These are phyloP conservation scores for Platismatia glauca DNA, from an alignment of 495 filamentous ascomycete species.

Conservation along the genomic window DNA sequence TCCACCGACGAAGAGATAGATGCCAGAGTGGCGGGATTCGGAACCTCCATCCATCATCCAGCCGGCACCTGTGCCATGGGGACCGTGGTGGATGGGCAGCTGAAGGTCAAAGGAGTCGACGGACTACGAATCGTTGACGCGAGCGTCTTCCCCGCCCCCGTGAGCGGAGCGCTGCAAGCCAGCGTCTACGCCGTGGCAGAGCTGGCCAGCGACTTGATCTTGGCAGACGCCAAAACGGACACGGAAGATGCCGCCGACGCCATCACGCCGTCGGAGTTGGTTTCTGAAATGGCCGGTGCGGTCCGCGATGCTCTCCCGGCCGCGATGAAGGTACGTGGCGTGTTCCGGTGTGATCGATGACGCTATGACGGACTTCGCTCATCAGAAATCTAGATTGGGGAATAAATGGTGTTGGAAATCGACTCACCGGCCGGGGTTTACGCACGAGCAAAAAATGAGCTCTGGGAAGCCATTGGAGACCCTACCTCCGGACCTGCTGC, in stretches of 20 bases:
- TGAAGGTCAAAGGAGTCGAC: conserved; percentile 32
- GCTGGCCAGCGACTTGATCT: conserved; percentile 26
- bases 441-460: no score
- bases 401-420: neutral
- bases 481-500: no score
- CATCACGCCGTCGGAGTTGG: neutral
- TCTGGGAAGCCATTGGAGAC: no score
- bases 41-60: conserved; percentile 20
- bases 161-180: conserved; percentile 31
- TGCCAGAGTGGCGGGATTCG: neutral
- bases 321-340: neutral
- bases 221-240: neutral
- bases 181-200: conserved; percentile 34
- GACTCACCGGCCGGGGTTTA: neutral
- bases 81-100: conserved; percentile 33
- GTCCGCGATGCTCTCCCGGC: neutral
- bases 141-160: conserved; percentile 31
- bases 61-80: conserved; percentile 36
- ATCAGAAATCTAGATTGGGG: neutral
- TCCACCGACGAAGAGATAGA: conserved; percentile 7
- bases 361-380: neutral
- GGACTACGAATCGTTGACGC: conserved; percentile 34
- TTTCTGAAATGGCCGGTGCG: neutral
- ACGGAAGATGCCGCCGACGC: neutral
- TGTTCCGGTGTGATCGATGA: no score